Evolutionary conservation across 495 filamentous ascomycete genomes (phyloP), one percentile per base, ranked within the genome.

Genomic region (Podospora appendiculata): DNA sequence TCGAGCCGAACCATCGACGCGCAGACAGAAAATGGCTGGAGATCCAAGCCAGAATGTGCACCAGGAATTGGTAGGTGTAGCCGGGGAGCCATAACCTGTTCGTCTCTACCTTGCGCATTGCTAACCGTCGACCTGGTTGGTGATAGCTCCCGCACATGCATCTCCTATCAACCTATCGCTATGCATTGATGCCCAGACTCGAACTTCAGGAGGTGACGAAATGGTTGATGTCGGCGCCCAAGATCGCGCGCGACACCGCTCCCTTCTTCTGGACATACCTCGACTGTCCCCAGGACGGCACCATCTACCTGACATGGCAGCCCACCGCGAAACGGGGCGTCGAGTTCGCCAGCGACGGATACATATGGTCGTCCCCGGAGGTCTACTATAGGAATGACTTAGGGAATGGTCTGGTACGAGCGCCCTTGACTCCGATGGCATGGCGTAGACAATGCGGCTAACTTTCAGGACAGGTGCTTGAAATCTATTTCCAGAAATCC

Each of bases 181-280:
- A 86, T 64, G 83, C 90, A 1, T 62, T 76, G 41, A 79, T 84
- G 65, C 79, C 80, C 32, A 71, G 76, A 54, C 71, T 92, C 52
- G 79, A 83, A 49, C 75, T 85, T 11, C 75, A 83, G 19, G 83
- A 88, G 50, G 83, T 88, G 8, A 81, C 87, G 40, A 82, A 85
- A 57, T 90, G 85, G 76, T 78, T 96, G 50, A 69, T 86, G 52
- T 74, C 81, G 61, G 90, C 89, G n/a, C 87, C 88, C 4, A 85
- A 83, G 58, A 84, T 94, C 43, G 81, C 88, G 38, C 85, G 84
- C 54, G 82, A 89, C 56, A 69, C 75, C 45, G 81, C 88, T 36
- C 78, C 90, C 6, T 90, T 96, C 78, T 85, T 81, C 62, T 98
- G 92, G 92, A 90, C 85, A 14, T 96, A 93, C 68, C 76, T 96